Evolutionary conservation across 1,284 basidiomycete species (phyloP).

Genomic region (Fomitiporia mediterranea): DNA sequence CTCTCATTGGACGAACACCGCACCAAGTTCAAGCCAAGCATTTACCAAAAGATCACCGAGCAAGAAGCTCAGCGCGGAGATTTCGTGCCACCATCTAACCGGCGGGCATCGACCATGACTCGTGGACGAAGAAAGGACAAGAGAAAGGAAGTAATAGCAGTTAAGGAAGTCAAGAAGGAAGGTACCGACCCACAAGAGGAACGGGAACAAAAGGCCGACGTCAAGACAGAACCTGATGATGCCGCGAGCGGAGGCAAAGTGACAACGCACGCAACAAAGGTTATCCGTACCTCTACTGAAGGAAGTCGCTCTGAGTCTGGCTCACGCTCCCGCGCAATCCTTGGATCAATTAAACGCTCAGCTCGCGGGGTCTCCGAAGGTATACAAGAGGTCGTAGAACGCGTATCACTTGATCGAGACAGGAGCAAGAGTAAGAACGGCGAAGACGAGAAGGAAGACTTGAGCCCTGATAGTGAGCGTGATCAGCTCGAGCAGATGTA

Average conservation of each 20-base stretch:
- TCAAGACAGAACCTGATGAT: neutral
- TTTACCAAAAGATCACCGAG: constrained; percentile 16
- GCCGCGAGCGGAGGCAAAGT: neutral
- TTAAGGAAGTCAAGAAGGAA: constrained; percentile 7
- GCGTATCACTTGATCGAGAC: constrained; percentile 10
- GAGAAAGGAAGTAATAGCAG: neutral
- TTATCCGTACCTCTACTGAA: neutral
- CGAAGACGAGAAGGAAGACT: constrained; percentile 10
- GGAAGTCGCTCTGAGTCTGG: neutral
- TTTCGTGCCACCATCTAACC: constrained; percentile 4
- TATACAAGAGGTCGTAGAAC: constrained; percentile 13
- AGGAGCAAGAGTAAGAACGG: neutral
- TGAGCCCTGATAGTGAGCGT: constrained; percentile 15
- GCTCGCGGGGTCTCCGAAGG: constrained; percentile 6
- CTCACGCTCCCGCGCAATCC: constrained; percentile 11
- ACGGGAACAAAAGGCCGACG: neutral
- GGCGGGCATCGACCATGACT: neutral
- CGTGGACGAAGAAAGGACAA: constrained; percentile 3
- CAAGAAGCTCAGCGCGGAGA: constrained; percentile 16
- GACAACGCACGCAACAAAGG: neutral
- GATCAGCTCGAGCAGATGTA: constrained; percentile 20
- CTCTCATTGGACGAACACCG: constrained; percentile 39
- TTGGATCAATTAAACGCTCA: constrained; percentile 12
- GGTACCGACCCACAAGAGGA: constrained; percentile 4
- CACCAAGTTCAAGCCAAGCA: constrained; percentile 22